These are phyloP conservation scores for Sporopachydermia lactativora DNA, from an alignment of 805 yeast species.

Conservation along the genomic window DNA sequence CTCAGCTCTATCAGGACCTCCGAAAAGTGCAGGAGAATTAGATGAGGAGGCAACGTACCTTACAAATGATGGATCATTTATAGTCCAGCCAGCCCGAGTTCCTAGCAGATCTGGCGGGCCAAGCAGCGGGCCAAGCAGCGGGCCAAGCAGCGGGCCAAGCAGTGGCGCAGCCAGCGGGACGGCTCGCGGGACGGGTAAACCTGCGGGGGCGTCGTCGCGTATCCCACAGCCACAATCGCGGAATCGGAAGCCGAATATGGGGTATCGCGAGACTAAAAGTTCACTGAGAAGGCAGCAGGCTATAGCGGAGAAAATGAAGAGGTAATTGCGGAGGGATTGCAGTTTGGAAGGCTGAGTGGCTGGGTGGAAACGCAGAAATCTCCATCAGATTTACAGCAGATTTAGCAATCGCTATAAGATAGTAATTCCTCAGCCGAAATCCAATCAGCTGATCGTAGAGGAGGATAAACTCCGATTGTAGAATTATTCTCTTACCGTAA, in stretches of 20 bases:
- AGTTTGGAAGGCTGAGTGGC: too few relatives aligned
- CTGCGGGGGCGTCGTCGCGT: neutral
- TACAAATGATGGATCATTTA: constrained; percentile 20
- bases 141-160: too few relatives aligned
- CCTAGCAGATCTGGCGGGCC: neutral
- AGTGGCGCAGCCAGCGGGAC: too few relatives aligned
- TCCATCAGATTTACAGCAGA: too few relatives aligned
- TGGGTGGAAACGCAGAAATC: too few relatives aligned
- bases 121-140: too few relatives aligned
- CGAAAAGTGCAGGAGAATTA: constrained; percentile 2
- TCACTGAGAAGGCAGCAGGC: constrained; percentile 1
- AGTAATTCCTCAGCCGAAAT: too few relatives aligned
- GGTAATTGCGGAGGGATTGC: too few relatives aligned
- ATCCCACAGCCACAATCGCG: neutral
- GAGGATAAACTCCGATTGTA: too few relatives aligned
- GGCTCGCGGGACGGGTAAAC: neutral
- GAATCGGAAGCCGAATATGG: neutral
- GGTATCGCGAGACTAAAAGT: neutral
- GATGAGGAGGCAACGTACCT: constrained; percentile 16
- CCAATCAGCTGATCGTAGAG: too few relatives aligned
- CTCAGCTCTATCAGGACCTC: constrained; percentile 2
- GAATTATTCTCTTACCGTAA: too few relatives aligned
- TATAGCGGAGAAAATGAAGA: neutral
- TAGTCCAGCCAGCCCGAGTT: constrained; percentile 14
- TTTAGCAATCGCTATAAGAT: too few relatives aligned